These are phyloP conservation scores for Diaporthe sp. DNA, from an alignment of 2,329 filamentous ascomycete species.

Conservation along the genomic window DNA sequence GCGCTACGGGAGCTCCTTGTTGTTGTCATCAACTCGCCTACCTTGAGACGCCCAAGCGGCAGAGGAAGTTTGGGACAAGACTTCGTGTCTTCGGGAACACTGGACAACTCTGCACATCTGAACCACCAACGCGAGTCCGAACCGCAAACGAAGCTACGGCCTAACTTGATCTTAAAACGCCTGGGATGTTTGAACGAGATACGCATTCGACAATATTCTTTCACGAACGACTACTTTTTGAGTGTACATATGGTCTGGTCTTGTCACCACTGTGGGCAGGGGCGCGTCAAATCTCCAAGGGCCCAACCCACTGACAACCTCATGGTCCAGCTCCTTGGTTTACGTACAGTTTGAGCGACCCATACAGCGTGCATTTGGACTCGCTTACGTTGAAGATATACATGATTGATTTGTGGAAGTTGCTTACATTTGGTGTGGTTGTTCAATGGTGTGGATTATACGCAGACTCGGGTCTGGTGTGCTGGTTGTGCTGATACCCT, in stretches of 20 bases:
- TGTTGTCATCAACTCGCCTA: not conserved
- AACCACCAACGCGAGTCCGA: not conserved
- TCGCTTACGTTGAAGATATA: constrained; percentile 27
- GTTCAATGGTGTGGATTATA: constrained; percentile 7
- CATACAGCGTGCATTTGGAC: constrained; percentile 17
- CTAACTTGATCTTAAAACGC: constrained; percentile 29
- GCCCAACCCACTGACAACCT: not conserved
- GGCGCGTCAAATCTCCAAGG: not conserved
- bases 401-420: constrained; percentile 23
- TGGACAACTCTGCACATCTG: not conserved
- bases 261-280: constrained; percentile 15
- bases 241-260: constrained; percentile 28
- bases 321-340: constrained; percentile 14
- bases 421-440: not conserved
- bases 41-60: not conserved
- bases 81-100: not conserved
- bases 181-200: constrained; percentile 22
- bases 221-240: constrained; percentile 1
- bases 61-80: not conserved
- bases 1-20: not conserved
- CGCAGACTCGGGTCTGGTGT: constrained; percentile 24
- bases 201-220: constrained; percentile 14
- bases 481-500: constrained; percentile 40
- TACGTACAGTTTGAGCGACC: constrained; percentile 4
- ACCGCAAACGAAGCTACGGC: constrained; percentile 24